phyloP scores from a whole-genome alignment of 2,329 filamentous ascomycete species.

The Teratosphaeria gauchensis region DNA sequence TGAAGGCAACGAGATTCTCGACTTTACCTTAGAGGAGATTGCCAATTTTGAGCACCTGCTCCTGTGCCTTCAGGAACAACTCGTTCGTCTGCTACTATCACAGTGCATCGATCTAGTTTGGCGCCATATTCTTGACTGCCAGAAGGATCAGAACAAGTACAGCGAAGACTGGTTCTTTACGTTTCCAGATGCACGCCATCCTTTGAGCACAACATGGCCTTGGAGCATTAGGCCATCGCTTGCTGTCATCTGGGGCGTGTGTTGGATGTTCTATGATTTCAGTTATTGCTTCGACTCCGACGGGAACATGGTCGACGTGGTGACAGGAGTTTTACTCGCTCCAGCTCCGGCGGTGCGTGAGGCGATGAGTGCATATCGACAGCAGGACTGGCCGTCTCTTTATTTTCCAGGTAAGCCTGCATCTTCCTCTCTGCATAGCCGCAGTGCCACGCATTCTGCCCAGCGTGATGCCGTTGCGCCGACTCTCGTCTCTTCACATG shows the following conservation, averaged over 20 bases:
- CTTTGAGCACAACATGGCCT: constrained; percentile 29
- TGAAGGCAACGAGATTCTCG: constrained; percentile 22
- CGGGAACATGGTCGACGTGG: constrained; percentile 3
- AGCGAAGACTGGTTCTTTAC: constrained; percentile 23
- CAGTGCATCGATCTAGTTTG: constrained; percentile 10
- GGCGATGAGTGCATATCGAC: neutral
- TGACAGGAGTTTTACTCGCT: neutral
- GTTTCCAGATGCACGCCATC: constrained; percentile 20
- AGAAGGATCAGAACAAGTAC: constrained; percentile 12
- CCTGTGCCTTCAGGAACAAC: constrained; percentile 27
- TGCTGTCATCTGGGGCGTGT: constrained; percentile 29
- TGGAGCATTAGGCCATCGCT: constrained; percentile 28
- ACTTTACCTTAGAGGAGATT: constrained; percentile 24
- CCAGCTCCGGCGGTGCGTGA: neutral
- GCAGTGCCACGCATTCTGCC: neutral
- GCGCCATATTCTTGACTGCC: constrained; percentile 14
- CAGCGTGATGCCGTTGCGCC: neutral
- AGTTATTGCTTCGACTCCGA: neutral
- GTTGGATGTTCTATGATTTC: constrained; percentile 27
- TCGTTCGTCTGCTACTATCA: constrained; percentile 20
- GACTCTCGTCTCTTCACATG: neutral
- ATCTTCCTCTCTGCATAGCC: neutral
- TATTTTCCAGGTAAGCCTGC: constrained; percentile 3
- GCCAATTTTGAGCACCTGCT: constrained; percentile 37
- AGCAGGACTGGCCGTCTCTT: constrained; percentile 1